A percentile compares a stretch with the other conserved stretches of the same genome.
Conservation (phyloP, 1,284 basidiomycete genomes). For the Austroboletus novae-zelandiae region DNA sequence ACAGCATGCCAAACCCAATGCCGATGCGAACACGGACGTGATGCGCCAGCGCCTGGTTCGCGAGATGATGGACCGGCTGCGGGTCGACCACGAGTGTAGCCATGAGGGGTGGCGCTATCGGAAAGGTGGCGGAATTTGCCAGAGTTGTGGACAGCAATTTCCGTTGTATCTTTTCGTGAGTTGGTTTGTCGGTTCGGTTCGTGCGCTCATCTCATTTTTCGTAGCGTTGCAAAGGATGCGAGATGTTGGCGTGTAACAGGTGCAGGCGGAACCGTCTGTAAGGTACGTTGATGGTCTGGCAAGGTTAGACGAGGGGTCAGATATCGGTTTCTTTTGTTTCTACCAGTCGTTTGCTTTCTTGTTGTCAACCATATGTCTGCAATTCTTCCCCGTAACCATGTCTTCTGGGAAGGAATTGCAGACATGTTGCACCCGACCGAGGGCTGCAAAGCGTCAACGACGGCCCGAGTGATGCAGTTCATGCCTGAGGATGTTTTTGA, state of each 20-base stretch:
- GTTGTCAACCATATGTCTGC: no score
- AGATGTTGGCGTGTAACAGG: constrained; percentile 31
- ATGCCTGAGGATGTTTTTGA: no score
- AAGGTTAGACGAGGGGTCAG: no score
- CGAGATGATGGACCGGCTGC: constrained; percentile 34
- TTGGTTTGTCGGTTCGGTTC: background rate
- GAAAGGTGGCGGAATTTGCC: constrained; percentile 31
- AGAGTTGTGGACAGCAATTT: constrained; percentile 32
- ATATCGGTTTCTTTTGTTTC: no score
- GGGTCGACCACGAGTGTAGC: constrained; percentile 38
- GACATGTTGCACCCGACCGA: no score
- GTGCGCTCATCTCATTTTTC: background rate
- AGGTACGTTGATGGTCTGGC: background rate
- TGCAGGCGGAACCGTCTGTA: constrained; percentile 35
- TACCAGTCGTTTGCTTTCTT: no score
- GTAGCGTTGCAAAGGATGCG: constrained; percentile 36
- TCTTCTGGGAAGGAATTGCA: no score
- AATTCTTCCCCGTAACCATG: no score
- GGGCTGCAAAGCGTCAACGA: no score
- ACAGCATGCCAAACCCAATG: no score
- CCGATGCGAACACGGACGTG: background rate
- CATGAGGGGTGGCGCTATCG: constrained; percentile 32
- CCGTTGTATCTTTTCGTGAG: constrained; percentile 37
- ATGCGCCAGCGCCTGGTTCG: constrained; percentile 24
- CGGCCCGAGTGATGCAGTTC: no score